A percentile compares a stretch with the other conserved stretches of the same genome.
Evolutionary conservation across 2,329 filamentous ascomycete species (phyloP).

Genomic region (Elsinoe australis): DNA sequence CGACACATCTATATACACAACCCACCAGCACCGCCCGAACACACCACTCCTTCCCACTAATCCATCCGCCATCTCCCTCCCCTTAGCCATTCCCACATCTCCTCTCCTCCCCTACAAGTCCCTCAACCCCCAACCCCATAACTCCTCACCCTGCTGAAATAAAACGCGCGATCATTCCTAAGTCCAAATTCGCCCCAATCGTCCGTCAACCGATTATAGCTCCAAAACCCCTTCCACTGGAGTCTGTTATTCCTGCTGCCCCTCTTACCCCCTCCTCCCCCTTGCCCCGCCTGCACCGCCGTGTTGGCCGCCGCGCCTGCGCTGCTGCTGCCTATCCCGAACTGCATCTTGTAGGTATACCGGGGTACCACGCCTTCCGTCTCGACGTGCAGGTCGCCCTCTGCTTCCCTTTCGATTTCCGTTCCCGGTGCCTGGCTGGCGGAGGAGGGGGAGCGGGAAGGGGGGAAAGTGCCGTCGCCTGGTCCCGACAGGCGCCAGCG

Average conservation of each 20-base stretch:
- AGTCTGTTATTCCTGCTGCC: constrained; percentile 75
- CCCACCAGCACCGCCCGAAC: neutral
- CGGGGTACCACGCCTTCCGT: constrained; percentile 72
- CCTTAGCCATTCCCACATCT: neutral
- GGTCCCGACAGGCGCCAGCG: constrained; percentile 59
- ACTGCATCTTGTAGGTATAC: constrained; percentile 78
- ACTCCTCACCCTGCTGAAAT: constrained; percentile 55
- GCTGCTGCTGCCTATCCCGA: constrained; percentile 53
- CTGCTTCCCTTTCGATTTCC: constrained; percentile 36
- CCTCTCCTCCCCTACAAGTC: neutral
- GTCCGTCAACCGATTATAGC: constrained; percentile 80
- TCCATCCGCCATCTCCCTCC: neutral
- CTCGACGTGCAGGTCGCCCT: constrained; percentile 71
- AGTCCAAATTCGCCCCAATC: constrained; percentile 78
- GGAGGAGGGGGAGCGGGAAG: too few relatives aligned
- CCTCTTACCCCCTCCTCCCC: constrained; percentile 38
- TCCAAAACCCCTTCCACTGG: constrained; percentile 82
- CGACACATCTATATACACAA: neutral
- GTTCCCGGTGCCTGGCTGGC: too few relatives aligned
- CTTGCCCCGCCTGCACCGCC: neutral
- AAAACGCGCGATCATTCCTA: constrained; percentile 54
- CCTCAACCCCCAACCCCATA: constrained; percentile 29
- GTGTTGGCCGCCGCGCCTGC: neutral
- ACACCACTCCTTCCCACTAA: neutral
- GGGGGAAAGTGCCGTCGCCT: constrained; percentile 19